phyloP scores from a whole-genome alignment of 2,329 filamentous ascomycete species.

The Colletotrichum sp. region DNA sequence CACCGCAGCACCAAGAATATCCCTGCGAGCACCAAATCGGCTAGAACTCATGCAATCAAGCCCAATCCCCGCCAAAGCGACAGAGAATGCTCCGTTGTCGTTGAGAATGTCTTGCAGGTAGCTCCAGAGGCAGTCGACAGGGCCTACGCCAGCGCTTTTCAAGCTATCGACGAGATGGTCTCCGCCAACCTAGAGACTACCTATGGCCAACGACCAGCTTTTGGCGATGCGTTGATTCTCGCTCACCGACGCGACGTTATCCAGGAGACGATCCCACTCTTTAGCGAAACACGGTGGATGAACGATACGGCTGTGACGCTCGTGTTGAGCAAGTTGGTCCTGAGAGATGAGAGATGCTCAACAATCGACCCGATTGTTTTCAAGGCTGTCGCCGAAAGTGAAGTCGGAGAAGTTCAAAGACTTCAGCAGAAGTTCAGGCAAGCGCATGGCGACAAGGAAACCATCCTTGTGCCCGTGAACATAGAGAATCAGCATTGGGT shows the following conservation, averaged over 20 bases:
- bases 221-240: not conserved
- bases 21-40: not conserved
- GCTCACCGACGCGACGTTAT: not conserved
- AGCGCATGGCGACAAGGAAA: not conserved
- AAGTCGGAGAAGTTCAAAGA: not conserved
- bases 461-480: not conserved
- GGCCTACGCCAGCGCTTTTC: not conserved
- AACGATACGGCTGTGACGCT: not conserved
- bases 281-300: not conserved
- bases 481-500: not conserved
- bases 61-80: not conserved
- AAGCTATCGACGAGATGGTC: not conserved
- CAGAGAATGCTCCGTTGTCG: not conserved
- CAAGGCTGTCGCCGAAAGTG: not conserved
- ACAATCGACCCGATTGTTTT: not conserved
- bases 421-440: not conserved
- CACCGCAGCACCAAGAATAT: not conserved
- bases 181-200: not conserved
- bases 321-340: not conserved
- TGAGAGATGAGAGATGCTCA: not conserved
- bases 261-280: not conserved
- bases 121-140: not conserved
- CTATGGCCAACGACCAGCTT: not conserved
- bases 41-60: not conserved
- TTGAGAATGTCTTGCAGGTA: not conserved